A percentile compares a stretch with the other conserved stretches of the same genome.
Evolutionary conservation across 768 basidiomycete genomes (phyloP).

Genomic region (Artomyces pyxidatus): DNA sequence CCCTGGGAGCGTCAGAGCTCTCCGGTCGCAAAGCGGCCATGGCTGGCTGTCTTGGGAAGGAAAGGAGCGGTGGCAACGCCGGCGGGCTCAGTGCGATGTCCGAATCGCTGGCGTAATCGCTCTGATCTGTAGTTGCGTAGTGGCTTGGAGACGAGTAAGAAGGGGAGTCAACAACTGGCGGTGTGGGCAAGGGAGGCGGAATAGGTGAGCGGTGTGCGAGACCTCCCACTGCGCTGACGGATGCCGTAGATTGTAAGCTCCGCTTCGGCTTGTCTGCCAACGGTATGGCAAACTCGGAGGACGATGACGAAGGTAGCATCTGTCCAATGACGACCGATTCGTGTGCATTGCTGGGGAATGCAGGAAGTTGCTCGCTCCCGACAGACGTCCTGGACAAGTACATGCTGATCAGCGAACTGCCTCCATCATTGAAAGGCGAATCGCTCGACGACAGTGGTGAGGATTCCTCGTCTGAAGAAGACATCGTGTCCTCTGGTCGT

Average conservation of each 20-base stretch:
- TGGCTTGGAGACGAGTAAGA: conserved; percentile 2
- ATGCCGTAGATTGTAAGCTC: background rate
- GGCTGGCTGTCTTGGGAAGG: background rate
- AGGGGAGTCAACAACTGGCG: background rate
- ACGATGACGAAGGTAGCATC: too few relatives aligned
- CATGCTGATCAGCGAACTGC: conserved; percentile 23
- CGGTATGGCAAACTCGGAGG: too few relatives aligned
- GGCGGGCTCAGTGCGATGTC: conserved; percentile 14
- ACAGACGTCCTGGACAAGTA: conserved; percentile 18
- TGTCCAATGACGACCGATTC: conserved; percentile 6
- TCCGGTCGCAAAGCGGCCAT: too few relatives aligned
- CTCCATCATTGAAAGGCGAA: background rate
- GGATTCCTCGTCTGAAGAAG: background rate
- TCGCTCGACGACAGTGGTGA: background rate
- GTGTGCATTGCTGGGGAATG: conserved; percentile 13
- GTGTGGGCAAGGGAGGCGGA: background rate
- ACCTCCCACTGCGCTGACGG: conserved; percentile 7
- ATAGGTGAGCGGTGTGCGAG: background rate
- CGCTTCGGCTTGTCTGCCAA: background rate
- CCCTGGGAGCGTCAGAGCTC: too few relatives aligned
- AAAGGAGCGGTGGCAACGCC: conserved; percentile 7
- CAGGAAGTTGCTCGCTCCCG: conserved; percentile 6
- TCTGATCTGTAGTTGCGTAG: conserved; percentile 1
- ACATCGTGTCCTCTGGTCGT: too few relatives aligned
- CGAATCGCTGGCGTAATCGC: conserved; percentile 9